A percentile compares a stretch with the other conserved stretches of the same genome.
Evolutionary conservation across 805 yeast species (phyloP).

Genomic region (Sugiyamaella americana): DNA sequence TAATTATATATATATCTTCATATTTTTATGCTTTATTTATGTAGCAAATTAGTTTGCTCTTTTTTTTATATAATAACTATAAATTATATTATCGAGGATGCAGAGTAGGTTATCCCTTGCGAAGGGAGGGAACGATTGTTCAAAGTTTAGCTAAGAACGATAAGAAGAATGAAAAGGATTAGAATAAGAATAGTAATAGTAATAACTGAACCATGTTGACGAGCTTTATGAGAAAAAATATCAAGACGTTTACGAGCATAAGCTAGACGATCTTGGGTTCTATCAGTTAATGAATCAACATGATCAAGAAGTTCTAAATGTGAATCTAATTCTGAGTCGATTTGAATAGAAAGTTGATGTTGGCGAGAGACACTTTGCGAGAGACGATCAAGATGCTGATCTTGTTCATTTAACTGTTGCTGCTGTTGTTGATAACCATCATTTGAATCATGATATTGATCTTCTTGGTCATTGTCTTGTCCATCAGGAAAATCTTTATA

Average conservation of each 20-base stretch:
- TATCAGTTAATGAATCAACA: constrained; percentile 35
- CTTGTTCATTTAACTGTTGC: constrained; percentile 34
- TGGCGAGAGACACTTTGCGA: constrained; percentile 34
- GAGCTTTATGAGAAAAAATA: constrained; percentile 33
- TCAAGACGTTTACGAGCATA: constrained; percentile 32
- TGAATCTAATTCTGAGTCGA: constrained; percentile 34
- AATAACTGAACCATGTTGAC: constrained; percentile 33
- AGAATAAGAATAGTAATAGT: constrained; percentile 32
- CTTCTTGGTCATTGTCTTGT: too few species aligned
- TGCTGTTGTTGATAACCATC: constrained; percentile 26
- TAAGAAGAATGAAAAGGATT: constrained; percentile 31
- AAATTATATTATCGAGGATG: too few species aligned
- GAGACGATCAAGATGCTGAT: constrained; percentile 33
- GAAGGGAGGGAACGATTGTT: too few species aligned
- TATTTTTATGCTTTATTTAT: not conserved
- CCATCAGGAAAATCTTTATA: constrained; percentile 27
- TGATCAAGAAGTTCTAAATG: constrained; percentile 35
- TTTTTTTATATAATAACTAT: too few species aligned
- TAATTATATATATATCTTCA: not conserved
- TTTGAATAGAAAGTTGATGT: constrained; percentile 34
- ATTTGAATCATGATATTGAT: constrained; percentile 7
- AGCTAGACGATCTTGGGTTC: constrained; percentile 30
- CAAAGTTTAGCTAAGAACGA: constrained; percentile 25
- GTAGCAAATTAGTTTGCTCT: too few species aligned
- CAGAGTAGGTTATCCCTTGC: too few species aligned